Evolutionary conservation across 176 grass and related monocot genomes (phyloP).

Genomic region (Phoenix roebelenii): DNA sequence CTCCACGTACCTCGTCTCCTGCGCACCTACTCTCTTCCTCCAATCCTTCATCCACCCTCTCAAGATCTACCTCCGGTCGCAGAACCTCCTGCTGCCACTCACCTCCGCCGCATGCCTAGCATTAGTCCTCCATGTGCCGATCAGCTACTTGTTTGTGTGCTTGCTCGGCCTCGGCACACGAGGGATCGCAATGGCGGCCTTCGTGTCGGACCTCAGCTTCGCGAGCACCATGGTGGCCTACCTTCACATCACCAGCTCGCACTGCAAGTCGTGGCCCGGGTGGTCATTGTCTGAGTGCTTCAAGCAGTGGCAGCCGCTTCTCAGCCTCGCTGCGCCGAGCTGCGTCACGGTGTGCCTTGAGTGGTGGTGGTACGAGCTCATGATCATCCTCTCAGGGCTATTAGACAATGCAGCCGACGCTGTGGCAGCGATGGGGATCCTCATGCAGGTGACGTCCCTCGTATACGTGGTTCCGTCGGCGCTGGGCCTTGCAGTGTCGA

Average conservation of each 20-base stretch:
- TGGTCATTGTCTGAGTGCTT: no score
- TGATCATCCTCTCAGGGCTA: constrained; percentile 76
- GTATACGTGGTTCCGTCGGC: constrained; percentile 85
- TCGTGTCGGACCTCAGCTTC: no score
- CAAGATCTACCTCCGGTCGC: constrained; percentile 66
- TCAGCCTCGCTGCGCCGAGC: constrained; percentile 37
- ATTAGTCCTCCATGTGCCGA: constrained; percentile 50
- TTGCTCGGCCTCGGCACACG: constrained; percentile 29
- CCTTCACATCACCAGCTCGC: no score
- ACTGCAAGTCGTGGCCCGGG: no score
- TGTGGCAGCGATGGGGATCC: constrained; percentile 67
- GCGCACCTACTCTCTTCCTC: constrained; percentile 63
- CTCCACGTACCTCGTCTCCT: constrained; percentile 53
- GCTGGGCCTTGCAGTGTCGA: constrained; percentile 68
- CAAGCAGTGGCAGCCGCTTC: no score
- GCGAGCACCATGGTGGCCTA: no score
- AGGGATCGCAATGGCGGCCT: no score
- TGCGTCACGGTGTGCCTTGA: constrained; percentile 84
- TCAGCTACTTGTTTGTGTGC: constrained; percentile 54
- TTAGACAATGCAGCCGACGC: constrained; percentile 54
- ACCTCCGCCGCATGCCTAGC: constrained; percentile 43
- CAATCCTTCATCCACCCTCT: constrained; percentile 75
- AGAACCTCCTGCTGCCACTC: constrained; percentile 64
- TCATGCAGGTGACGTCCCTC: constrained; percentile 87
- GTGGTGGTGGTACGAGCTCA: constrained; percentile 99